Base-by-base conservation (phyloP, 768 basidiomycete species). In the Boletus rubropictus region DNA sequence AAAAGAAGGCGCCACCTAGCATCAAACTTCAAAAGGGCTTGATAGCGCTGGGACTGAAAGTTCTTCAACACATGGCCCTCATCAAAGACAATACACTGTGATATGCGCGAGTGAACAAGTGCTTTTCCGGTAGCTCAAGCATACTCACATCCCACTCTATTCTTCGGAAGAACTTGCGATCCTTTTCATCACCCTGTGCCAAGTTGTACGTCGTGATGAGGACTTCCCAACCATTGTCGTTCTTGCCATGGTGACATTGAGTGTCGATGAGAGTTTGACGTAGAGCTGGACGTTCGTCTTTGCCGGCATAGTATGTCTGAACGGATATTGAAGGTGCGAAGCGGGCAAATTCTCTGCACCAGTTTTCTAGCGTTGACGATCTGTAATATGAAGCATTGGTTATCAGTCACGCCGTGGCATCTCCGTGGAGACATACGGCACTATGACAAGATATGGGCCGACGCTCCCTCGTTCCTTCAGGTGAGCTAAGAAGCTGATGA, bases 61-160 rank as follows among this genome's bases (percentile, higher is more conserved):
- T 97, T 99, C 72, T 99, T 99, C 52, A 99, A 73, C 42, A 93
- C 82, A 62, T 99, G 96, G 2, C 96, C 96, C 66, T 99, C 96
- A 60, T 99, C 96, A 58, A 89, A 98, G 39, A 98, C 82, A 56
- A 89, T 92, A 27, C 82, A 86, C 95, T 98, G 56, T 38, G 9
- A 43, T 14, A 22, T 34, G 12, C 1, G 34, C 52, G 28, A 62
- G 35, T 27, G 8, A 18, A 12, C 12, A 3, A 7, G 21, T 7
- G 14, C 36, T 14, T 11, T 17, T 25, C 18, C 12, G 12, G 5
- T 14, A 36, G 4, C 21, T 34, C 17, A 7, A 34, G n/a, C 10
- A 43, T 31, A 52, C 94, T 71, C 59, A 94, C 95, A 71, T 94
- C 85, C 87, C 95, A 98, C 28, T 85, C 78, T 55, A 96, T 80